These are phyloP conservation scores for Rubia peregrina DNA, from an alignment of 305 asterid species.

Conservation along the genomic window DNA sequence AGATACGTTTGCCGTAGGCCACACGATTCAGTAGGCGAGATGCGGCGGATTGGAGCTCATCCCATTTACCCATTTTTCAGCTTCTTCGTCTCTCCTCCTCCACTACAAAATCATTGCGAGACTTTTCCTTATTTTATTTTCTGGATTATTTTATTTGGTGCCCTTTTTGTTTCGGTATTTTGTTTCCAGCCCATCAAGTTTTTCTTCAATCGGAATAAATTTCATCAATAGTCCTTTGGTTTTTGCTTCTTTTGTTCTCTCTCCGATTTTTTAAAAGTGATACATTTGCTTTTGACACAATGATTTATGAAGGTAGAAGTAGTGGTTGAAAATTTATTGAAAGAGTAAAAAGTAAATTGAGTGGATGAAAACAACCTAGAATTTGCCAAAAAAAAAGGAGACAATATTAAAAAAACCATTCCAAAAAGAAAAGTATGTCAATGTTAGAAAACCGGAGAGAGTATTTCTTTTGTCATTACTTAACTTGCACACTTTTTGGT, in stretches of 20 bases:
- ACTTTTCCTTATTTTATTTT: not conserved
- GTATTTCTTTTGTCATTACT: no score
- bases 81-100: slow-evolving; percentile 1
- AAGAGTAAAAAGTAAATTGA: no score
- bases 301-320: no score
- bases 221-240: not conserved
- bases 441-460: no score
- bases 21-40: slow-evolving; percentile 16
- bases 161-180: not conserved
- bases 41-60: slow-evolving; percentile 22
- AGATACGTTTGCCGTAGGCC: not conserved
- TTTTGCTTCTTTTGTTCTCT: not conserved
- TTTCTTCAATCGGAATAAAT: not conserved
- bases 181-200: not conserved
- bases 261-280: no score
- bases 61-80: slow-evolving; percentile 29
- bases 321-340: no score
- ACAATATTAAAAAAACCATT: no score
- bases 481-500: no score
- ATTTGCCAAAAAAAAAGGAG: no score
- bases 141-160: not conserved
- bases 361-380: no score
- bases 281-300: no score
- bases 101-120: not conserved
- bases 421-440: no score